Conservation (phyloP, 2,329 filamentous ascomycete genomes). For the Spiromastix sp. region DNA sequence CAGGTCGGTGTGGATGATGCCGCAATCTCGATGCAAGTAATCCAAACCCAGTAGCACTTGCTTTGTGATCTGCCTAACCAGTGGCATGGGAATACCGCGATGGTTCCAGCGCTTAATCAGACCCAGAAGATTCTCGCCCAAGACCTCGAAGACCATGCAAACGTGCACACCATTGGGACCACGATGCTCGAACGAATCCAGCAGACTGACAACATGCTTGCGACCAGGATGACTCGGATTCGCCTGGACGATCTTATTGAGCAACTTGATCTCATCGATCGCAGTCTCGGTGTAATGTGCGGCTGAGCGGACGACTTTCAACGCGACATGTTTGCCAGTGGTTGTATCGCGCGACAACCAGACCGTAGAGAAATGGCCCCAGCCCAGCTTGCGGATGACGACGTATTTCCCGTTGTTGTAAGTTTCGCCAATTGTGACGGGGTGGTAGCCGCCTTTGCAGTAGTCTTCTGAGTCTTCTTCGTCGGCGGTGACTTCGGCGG, state of each 20-base stretch:
- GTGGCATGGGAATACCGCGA: conserved; percentile 85
- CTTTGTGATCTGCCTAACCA: conserved; percentile 98
- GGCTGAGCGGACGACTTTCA: conserved; percentile 95
- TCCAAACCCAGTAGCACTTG: conserved; percentile 92
- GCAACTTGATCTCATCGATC: conserved; percentile 95
- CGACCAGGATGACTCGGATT: conserved; percentile 91
- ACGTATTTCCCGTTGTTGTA: conserved; percentile 98
- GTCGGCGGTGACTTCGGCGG: conserved; percentile 84
- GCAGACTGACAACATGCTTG: conserved; percentile 86
- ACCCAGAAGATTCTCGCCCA: conserved; percentile 88
- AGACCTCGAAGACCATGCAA: conserved; percentile 98
- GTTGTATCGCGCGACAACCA: conserved; percentile 75
- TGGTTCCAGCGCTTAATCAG: conserved; percentile 99
- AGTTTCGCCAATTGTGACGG: conserved; percentile 84
- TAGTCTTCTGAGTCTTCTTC: conserved; percentile 99
- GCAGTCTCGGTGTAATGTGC: conserved; percentile 98
- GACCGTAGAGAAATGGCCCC: conserved; percentile 98
- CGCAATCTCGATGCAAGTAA: conserved; percentile 93
- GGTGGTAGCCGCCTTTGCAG: conserved; percentile 97
- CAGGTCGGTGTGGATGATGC: conserved; percentile 95
- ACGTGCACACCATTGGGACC: conserved; percentile 93
- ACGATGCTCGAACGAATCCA: conserved; percentile 96
- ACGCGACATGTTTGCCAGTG: conserved; percentile 84
- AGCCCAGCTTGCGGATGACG: conserved; percentile 89
- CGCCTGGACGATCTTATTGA: conserved; percentile 92